Percentiles rank a stretch among this genome's conserved stretches.
These are phyloP conservation scores for Nakaseomyces kungkrabaensis DNA, from an alignment of 1,139 yeast genomes.

Conservation along the genomic window DNA sequence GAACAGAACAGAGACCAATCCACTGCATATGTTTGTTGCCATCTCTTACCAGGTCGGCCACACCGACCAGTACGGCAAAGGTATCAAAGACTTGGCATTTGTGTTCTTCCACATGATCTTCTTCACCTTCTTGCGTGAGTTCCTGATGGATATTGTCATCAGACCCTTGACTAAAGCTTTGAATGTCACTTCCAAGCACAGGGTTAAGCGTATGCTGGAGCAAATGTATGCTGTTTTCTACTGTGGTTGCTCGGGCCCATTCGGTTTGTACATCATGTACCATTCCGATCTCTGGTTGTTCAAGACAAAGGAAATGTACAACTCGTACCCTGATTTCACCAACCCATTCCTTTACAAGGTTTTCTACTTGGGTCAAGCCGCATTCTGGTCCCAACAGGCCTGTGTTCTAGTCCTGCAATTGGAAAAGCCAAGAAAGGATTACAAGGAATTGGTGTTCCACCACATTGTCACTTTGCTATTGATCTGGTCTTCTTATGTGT, in stretches of 20 bases:
- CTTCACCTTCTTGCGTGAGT: slow-evolving; percentile 86
- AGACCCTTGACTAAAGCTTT: slow-evolving; percentile 53
- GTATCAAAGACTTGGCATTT: slow-evolving; percentile 71
- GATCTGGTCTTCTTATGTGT: slow-evolving; percentile 82
- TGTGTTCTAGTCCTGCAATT: slow-evolving; percentile 70
- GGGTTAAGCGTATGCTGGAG: slow-evolving; percentile 77
- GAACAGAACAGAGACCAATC: slow-evolving; percentile 46
- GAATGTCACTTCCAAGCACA: slow-evolving; percentile 50
- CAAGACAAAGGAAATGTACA: slow-evolving; percentile 72
- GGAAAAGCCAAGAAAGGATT: slow-evolving; percentile 93
- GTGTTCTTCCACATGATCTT: slow-evolving; percentile 72
- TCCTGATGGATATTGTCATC: slow-evolving; percentile 72
- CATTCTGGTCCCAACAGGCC: slow-evolving; percentile 96
- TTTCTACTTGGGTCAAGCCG: slow-evolving; percentile 85
- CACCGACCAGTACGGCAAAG: slow-evolving; percentile 62
- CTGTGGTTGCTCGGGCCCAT: slow-evolving; percentile 72
- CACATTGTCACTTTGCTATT: slow-evolving; percentile 86
- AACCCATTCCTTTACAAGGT: slow-evolving; percentile 64
- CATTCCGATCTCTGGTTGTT: slow-evolving; percentile 81
- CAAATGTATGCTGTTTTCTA: slow-evolving; percentile 81
- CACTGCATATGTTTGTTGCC: slow-evolving; percentile 53
- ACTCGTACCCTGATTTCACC: slow-evolving; percentile 70
- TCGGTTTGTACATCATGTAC: slow-evolving; percentile 84
- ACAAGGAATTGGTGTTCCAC: slow-evolving; percentile 80
- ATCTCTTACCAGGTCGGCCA: slow-evolving; percentile 54